Percentiles rank a stretch among this genome's conserved stretches.
phyloP scores from a whole-genome alignment of 495 filamentous ascomycete species.

The Penicillium diatomitis region DNA sequence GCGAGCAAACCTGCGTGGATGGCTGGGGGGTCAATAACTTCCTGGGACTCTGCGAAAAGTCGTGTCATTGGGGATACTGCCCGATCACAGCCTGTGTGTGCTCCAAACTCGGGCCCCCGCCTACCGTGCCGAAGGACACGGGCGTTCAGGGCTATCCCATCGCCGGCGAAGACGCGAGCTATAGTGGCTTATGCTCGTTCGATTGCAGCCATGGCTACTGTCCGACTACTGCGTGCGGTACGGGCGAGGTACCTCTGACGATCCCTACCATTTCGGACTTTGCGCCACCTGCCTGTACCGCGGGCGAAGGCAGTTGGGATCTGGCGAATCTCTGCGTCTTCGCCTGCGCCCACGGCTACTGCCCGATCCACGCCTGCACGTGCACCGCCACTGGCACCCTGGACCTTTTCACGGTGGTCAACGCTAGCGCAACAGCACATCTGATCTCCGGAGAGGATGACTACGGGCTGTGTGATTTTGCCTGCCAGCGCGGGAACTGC shows the following conservation, averaged over 20 bases:
- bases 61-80: conserved; percentile 11
- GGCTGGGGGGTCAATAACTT: conserved; percentile 8
- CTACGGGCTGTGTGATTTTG: background rate
- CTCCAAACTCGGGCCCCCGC: conserved; percentile 2
- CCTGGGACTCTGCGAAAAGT: conserved; percentile 8
- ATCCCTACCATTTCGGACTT: conserved; percentile 6
- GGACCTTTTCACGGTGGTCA: background rate
- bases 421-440: background rate
- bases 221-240: background rate
- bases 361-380: conserved; percentile 9
- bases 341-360: conserved; percentile 13
- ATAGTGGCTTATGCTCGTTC: background rate
- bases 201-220: conserved; percentile 5
- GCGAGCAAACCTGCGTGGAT: conserved; percentile 10
- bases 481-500: background rate
- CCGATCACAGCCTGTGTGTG: conserved; percentile 6
- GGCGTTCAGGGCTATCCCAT: conserved; percentile 8
- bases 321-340: conserved; percentile 7
- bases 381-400: conserved; percentile 12
- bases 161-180: conserved; percentile 1
- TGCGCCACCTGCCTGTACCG: conserved; percentile 1
- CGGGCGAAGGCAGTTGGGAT: background rate
- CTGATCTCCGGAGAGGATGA: background rate
- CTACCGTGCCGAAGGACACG: background rate
- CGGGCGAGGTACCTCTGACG: background rate